phyloP scores from a whole-genome alignment of 2,329 filamentous ascomycete genomes.

The Aspergillus sergii region DNA sequence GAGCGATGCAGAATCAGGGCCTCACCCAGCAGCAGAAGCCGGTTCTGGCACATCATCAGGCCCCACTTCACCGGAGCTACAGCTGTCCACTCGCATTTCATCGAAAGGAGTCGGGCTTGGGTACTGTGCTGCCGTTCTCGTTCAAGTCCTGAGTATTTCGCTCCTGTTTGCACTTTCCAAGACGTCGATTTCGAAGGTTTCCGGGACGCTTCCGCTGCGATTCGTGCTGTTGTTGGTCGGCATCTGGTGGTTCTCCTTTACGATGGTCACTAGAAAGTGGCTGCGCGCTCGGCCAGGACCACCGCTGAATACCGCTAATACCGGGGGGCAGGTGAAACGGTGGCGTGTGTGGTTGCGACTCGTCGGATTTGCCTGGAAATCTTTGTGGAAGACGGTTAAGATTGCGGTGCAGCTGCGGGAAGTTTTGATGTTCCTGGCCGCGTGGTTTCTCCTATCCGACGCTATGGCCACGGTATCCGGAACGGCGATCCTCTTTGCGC shows the following conservation, averaged over 20 bases:
- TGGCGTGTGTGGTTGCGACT: conserved; percentile 65
- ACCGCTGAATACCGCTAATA: conserved; percentile 47
- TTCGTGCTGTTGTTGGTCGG: conserved; percentile 82
- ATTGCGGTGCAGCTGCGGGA: conserved; percentile 72
- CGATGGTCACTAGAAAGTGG: conserved; percentile 79
- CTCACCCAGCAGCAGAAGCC: conserved; percentile 8
- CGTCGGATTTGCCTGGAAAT: conserved; percentile 77
- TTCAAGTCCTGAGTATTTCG: conserved; percentile 77
- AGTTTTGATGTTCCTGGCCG: conserved; percentile 77
- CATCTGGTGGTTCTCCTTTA: conserved; percentile 86
- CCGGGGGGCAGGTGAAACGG: conserved; percentile 18
- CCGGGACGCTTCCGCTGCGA: conserved; percentile 75
- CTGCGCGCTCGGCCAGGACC: conserved; percentile 82
- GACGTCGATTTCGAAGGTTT: conserved; percentile 54
- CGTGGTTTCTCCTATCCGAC: conserved; percentile 90
- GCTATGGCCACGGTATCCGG: conserved; percentile 88
- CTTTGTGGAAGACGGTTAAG: conserved; percentile 73
- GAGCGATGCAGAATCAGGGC: conserved; percentile 26
- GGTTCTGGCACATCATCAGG: conserved; percentile 8
- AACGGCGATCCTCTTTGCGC: conserved; percentile 89
- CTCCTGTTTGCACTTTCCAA: conserved; percentile 62
- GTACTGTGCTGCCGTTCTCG: conserved; percentile 78
- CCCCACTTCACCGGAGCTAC: conserved; percentile 64
- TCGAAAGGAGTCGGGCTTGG: conserved; percentile 87
- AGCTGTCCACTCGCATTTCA: conserved; percentile 83